Evolutionary conservation across 2,329 filamentous ascomycete species (phyloP), one percentile per base, ranked within the genome.

Genomic region (Aspergillus quadricinctus): DNA sequence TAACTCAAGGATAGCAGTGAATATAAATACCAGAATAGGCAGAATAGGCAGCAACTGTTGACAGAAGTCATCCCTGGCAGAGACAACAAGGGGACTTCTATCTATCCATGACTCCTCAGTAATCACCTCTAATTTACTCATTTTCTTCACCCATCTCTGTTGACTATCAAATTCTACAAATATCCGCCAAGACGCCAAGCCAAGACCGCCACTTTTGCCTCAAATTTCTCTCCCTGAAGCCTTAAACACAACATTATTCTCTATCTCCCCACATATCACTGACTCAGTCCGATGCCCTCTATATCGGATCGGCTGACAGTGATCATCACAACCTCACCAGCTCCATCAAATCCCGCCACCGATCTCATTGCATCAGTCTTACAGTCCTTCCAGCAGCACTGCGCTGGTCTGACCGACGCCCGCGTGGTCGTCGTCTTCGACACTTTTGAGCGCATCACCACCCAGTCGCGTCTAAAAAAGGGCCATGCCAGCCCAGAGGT

Each of bases 401-500:
- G 56, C 28, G 25, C 53, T 10, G 41, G 35, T 4, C n/a, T 57
- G 25, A 29, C 48, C 11, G 41, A 27, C 3, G 46, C 53, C 27
- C 56, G 49, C 6, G 53, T 57, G 43, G 52, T 57, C 31, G 56
- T 57, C 17, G 49, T 55, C 45, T 57, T 57, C 25, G 56, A 57
- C 43, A 57, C 52, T 10, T 55, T 43, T 37, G 56, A 53, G 11
- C 52, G 50, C 25, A 29, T 57, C 49, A 48, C 49, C 3, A 7
- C 29, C 17, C 31, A 41, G 5, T 21, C 46, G 19, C 56, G 56
- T 7, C 27, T 57, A 10, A 57, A 57, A 37, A 49, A 35, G n/a
- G 56, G 56, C 17, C 41, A 48, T 17, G 56, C 45, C 6, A 55
- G 49, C 1, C 49, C 27, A 9, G 50, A 57, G 19, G 23, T 55